These are phyloP conservation scores for Termitomyces eurrhizus DNA, from an alignment of 768 basidiomycete species.

Conservation along the genomic window DNA sequence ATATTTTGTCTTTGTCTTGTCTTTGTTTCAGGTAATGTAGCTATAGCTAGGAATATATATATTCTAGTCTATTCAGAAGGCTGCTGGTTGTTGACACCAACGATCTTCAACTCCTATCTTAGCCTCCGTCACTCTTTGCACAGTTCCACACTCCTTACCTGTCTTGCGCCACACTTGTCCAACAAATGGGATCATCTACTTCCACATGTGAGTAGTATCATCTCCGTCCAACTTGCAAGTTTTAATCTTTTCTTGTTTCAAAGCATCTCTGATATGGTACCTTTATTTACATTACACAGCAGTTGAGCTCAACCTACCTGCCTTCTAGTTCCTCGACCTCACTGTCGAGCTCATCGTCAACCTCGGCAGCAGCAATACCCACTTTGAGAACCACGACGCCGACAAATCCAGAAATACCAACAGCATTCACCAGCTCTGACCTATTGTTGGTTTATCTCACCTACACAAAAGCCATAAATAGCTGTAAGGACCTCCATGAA, in stretches of 20 bases:
- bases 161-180: neutral
- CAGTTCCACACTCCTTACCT: neutral
- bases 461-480: constrained; percentile 75
- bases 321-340: neutral
- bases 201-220: neutral
- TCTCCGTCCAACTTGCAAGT: neutral
- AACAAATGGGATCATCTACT: neutral
- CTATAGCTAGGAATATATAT: too few relatives aligned
- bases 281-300: neutral
- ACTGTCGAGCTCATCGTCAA: neutral
- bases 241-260: neutral
- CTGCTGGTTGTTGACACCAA: neutral
- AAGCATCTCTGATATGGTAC: neutral
- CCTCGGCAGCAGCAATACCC: neutral
- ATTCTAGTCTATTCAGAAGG: too few relatives aligned
- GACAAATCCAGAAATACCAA: neutral
- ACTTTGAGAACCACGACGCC: neutral
- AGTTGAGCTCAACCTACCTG: neutral
- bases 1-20: too few relatives aligned
- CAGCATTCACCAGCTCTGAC: neutral
- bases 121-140: neutral
- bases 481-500: constrained; percentile 50
- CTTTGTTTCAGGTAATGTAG: too few relatives aligned
- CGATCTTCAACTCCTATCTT: neutral
- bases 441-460: constrained; percentile 30